Conservation (phyloP, 1,139 yeast species). For the Zygoascus sp. region DNA sequence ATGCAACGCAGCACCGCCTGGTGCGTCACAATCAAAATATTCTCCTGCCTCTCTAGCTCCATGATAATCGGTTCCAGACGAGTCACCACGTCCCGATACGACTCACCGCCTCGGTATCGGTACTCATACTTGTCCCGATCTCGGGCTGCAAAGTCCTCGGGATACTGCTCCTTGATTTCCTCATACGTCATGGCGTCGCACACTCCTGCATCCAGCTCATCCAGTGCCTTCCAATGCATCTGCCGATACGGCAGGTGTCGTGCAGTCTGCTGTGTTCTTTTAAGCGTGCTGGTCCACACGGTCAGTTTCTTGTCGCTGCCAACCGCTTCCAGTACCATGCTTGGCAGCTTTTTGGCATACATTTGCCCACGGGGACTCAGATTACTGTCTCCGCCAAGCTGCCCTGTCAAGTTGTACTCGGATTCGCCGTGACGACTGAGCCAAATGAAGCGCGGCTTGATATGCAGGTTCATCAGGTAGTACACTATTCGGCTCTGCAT, state of each 20-base stretch:
- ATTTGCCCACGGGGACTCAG: slow-evolving; percentile 80
- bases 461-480: slow-evolving; percentile 91
- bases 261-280: slow-evolving; percentile 91
- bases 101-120: slow-evolving; percentile 95
- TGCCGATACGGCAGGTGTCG: slow-evolving; percentile 76
- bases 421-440: slow-evolving; percentile 95
- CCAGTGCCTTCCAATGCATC: slow-evolving; percentile 93
- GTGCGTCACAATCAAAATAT: slow-evolving; percentile 90
- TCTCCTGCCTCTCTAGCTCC: slow-evolving; percentile 97
- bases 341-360: slow-evolving; percentile 81
- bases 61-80: slow-evolving; percentile 93
- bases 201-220: slow-evolving; percentile 95
- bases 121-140: slow-evolving; percentile 95
- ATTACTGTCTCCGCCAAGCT: slow-evolving; percentile 93
- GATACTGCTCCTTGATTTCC: slow-evolving; percentile 76
- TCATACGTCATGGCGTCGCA: slow-evolving; percentile 94
- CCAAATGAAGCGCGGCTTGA: slow-evolving; percentile 89
- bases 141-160: slow-evolving; percentile 92
- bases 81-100: slow-evolving; percentile 91
- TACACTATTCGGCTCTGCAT: slow-evolving; percentile 90
- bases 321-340: slow-evolving; percentile 65
- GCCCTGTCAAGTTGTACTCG: slow-evolving; percentile 84
- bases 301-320: slow-evolving; percentile 70
- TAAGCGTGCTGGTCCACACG: slow-evolving; percentile 94
- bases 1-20: slow-evolving; percentile 96